phyloP scores from a whole-genome alignment of 139 green algal species.

The Asterochloris erici region DNA sequence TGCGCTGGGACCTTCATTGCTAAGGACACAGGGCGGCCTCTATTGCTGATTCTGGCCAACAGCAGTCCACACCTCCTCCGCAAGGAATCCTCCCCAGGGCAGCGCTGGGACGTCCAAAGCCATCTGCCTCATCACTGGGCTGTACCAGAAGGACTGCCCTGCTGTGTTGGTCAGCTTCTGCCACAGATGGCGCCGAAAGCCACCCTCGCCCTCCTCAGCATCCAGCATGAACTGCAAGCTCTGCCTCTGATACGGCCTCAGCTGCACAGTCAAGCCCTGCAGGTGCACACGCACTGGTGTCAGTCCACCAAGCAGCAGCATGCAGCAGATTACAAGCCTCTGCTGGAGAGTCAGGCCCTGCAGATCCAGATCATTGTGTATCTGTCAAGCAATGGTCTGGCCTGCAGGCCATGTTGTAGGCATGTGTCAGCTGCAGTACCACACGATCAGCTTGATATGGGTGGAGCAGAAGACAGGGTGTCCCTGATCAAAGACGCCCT shows the following conservation, averaged over 20 bases:
- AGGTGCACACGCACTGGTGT: neutral
- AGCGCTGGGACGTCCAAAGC: conserved; percentile 28
- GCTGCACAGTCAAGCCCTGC: conserved; percentile 26
- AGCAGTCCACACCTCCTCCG: conserved; percentile 4
- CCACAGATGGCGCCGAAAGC: conserved; percentile 32
- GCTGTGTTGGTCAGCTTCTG: conserved; percentile 1
- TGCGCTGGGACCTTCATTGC: too few species aligned
- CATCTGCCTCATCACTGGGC: conserved; percentile 33
- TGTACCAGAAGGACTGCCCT: conserved; percentile 39
- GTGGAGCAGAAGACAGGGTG: too few species aligned
- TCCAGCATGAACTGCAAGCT: conserved; percentile 66
- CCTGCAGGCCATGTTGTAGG: neutral
- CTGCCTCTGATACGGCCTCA: conserved; percentile 70
- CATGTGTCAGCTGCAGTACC: neutral
- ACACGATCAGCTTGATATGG: too few species aligned
- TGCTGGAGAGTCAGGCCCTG: neutral
- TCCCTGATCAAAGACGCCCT: too few species aligned
- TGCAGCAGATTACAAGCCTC: neutral
- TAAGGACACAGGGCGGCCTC: too few species aligned
- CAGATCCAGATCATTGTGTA: neutral
- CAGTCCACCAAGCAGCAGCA: neutral
- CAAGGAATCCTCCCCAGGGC: conserved; percentile 49
- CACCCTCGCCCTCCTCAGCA: conserved; percentile 32
- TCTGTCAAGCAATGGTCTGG: neutral
- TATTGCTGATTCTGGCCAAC: too few species aligned